Base-by-base conservation (phyloP, 2,329 filamentous ascomycete genomes). In the Alternaria hordeiaustralica region DNA sequence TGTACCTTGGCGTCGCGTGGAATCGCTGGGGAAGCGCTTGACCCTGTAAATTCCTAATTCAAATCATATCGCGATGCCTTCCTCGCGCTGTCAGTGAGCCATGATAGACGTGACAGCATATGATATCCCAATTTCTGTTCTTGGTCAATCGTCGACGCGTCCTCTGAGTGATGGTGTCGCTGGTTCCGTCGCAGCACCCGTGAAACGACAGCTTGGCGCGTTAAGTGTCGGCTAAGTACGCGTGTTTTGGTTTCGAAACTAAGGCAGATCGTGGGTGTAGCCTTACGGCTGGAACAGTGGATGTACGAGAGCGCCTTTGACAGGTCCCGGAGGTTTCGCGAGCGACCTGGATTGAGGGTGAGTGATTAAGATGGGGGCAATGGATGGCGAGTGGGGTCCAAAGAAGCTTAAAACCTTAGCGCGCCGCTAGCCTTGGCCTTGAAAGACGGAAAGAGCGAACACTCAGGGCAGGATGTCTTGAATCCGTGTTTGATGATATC, bases 161-260 rank as follows among this genome's bases (percentile, higher is more conserved):
- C 43, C 11, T 59, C 7, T 18, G 44, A 20, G 54, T 25, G 18
- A 45, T 58, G 41, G 49, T 66, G 64, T 55, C 47, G 58, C 66
- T 58, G 61, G 55, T 59, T 50, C 23, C 44, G 66, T 66, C 57
- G 58, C 66, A 60, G 20, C 44, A 33, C 25, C 61, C 47, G 54
- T 62, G 64, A 64, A 64, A 66, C 64, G 44, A 21, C 44, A 54
- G 43, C 60, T 44, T 36, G 50, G 56, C 58, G 43, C 26, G 11
- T 30, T 36, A 43, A 36, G 46, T 28, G 41, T 43, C 60, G 55
- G 28, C 23, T 58, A 46, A 67, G 64, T 65, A 55, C 63, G 58
- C 60, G 65, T 61, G 65, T 59, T 63, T 63, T 36, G 58, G 73
- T 74, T 75, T 75, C 59, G 64, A 75, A 72, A 69, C 68, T 46